Conservation (phyloP, 1,284 basidiomycete species). For the Tylopilus sp. region DNA sequence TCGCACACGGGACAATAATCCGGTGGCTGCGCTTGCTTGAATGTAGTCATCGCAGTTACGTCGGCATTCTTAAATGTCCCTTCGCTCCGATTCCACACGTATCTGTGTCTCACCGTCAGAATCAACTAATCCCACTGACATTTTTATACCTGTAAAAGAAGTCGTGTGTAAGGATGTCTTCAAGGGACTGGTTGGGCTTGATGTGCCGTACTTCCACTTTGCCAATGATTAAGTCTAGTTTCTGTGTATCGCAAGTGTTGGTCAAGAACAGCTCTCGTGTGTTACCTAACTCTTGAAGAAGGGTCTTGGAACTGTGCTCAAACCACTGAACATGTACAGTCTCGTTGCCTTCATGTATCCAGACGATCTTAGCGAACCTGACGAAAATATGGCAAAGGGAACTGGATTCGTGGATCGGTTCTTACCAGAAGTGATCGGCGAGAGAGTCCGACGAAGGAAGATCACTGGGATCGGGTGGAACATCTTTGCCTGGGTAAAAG, state of each 20-base stretch:
- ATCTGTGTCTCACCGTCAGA: conserved; percentile 30
- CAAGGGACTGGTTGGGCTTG: conserved; percentile 21
- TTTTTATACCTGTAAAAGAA: conserved; percentile 68
- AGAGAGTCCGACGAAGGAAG: conserved; percentile 52
- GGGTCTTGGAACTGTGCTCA: conserved; percentile 69
- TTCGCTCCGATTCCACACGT: conserved; percentile 32
- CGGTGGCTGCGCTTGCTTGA: conserved; percentile 42
- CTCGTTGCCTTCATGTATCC: conserved; percentile 55
- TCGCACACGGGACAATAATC: conserved; percentile 65
- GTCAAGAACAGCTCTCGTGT: conserved; percentile 74
- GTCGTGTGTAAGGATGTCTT: conserved; percentile 46
- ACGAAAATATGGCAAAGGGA: conserved; percentile 1
- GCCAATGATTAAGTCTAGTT: conserved; percentile 52
- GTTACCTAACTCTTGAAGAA: conserved; percentile 67
- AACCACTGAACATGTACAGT: conserved; percentile 76
- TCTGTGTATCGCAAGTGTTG: conserved; percentile 60
- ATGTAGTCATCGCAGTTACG: conserved; percentile 36
- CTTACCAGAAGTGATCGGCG: conserved; percentile 71
- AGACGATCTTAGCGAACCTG: conserved; percentile 76
- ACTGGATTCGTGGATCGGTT: not conserved
- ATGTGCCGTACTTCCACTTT: conserved; percentile 57
- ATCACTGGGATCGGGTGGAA: conserved; percentile 42
- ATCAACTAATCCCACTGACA: not conserved
- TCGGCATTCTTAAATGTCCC: conserved; percentile 26
- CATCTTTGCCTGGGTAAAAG: conserved; percentile 52